Percentiles rank a stretch among this genome's conserved stretches.
Conservation (phyloP, 305 asterid genomes). For the Plantago lanceolata region DNA sequence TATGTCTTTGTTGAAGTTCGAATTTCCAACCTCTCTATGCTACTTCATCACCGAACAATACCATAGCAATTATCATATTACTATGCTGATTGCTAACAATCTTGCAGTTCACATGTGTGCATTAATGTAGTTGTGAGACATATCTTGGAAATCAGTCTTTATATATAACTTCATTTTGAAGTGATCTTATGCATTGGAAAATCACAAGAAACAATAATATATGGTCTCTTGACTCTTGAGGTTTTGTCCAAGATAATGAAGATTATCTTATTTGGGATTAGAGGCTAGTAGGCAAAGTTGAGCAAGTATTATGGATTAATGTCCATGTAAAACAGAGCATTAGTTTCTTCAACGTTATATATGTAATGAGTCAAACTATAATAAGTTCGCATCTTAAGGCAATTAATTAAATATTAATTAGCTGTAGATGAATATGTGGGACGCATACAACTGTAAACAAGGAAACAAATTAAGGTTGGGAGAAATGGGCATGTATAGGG, state of each 20-base stretch:
- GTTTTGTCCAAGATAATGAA: background rate
- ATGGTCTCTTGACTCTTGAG: background rate
- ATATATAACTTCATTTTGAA: background rate
- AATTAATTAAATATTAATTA: too few relatives aligned
- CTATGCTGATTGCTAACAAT: background rate
- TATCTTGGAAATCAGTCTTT: background rate
- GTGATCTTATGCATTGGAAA: background rate
- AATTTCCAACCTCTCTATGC: too few relatives aligned
- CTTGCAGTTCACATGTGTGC: background rate
- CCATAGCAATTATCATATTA: too few relatives aligned
- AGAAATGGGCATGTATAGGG: too few relatives aligned
- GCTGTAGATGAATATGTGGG: too few relatives aligned
- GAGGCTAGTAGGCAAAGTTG: background rate
- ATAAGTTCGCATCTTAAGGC: too few relatives aligned
- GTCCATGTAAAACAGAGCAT: constrained; percentile 2
- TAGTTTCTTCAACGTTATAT: background rate
- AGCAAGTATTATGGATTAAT: background rate
- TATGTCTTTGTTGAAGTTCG: too few relatives aligned
- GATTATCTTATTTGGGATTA: background rate
- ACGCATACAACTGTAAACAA: too few relatives aligned
- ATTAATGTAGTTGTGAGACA: background rate
- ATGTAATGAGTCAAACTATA: background rate
- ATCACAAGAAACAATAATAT: background rate
- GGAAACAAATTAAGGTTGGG: too few relatives aligned
- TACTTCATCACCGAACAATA: too few relatives aligned